Percentiles rank a stretch among this genome's conserved stretches.
These are phyloP conservation scores for Cladochytrium replicatum DNA, from an alignment of 192 early-diverging fungal genomes.

Conservation along the genomic window DNA sequence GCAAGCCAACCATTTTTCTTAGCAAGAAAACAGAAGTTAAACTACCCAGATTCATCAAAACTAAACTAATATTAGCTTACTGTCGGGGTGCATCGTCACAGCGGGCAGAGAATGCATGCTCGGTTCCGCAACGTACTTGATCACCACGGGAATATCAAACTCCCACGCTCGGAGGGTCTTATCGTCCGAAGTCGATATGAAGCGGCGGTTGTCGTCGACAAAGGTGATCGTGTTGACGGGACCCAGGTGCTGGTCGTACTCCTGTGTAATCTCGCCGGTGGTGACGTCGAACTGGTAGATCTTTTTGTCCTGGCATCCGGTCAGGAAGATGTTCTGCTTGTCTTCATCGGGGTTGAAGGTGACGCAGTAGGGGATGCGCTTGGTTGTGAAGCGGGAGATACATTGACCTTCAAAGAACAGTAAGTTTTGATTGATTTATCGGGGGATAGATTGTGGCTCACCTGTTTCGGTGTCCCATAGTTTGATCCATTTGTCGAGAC, in stretches of 20 bases:
- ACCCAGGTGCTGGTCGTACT: slow-evolving; percentile 96
- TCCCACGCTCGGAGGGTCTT: slow-evolving; percentile 97
- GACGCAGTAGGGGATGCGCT: slow-evolving; percentile 77
- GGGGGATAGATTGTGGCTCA: slow-evolving; percentile 8
- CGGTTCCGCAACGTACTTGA: slow-evolving; percentile 94
- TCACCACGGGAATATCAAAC: slow-evolving; percentile 95
- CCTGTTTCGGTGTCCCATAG: slow-evolving; percentile 98
- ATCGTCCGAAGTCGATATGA: slow-evolving; percentile 94
- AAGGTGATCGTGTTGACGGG: slow-evolving; percentile 96
- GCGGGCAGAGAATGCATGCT: slow-evolving; percentile 95
- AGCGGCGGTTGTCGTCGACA: slow-evolving; percentile 85
- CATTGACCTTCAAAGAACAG: slow-evolving; percentile 60
- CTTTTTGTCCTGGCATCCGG: slow-evolving; percentile 88
- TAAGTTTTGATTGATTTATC: too few species aligned
- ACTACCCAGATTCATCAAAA: too few species aligned
- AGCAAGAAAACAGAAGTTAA: too few species aligned
- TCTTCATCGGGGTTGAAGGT: slow-evolving; percentile 83
- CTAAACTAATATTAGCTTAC: slow-evolving; percentile 48
- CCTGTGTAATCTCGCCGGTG: slow-evolving; percentile 74
- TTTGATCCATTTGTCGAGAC: slow-evolving; percentile 88
- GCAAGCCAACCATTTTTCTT: slow-evolving; percentile 89
- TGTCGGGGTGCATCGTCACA: slow-evolving; percentile 75
- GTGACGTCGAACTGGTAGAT: slow-evolving; percentile 83
- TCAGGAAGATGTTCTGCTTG: slow-evolving; percentile 81
- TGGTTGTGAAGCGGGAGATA: slow-evolving; percentile 61